Base-by-base conservation (phyloP, 306 rosid species). In the Pyrus betulifolia region DNA sequence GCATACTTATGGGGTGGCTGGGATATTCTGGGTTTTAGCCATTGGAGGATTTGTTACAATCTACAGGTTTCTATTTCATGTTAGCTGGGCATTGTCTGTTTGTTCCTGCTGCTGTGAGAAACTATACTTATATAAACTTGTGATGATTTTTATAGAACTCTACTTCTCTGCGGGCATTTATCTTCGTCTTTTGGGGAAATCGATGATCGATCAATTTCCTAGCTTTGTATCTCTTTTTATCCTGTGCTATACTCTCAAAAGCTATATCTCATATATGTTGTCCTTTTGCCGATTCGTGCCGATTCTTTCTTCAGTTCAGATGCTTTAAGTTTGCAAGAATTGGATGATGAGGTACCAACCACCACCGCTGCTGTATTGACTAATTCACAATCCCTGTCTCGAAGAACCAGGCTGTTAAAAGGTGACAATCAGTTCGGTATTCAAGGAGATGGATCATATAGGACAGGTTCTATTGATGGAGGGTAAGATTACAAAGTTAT, bases 341-440 rank as follows among this genome's bases (percentile, higher is more conserved):
- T 78, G 84, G 98, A 92, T 31, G 93, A 96, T 11, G 99, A 96
- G 49, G 83, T 93, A 49, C 94, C 94, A 60, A 96, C 93, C 81
- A 87, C 96, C 83, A 88, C 95, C 57, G 96, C 98, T 78, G 79
- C 83, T 78, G 89, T 89, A 78, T 86, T 87, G 77, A 86, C 87
- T 81, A 87, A 82, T 84, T 88, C 97, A 31, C 99, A 91, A 75
- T 69, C 98, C 68, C 84, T 86, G 77, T 96, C 99, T 84, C 92
- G 99, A 83, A 96, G 99, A 89, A 96, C 98, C 45, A 91, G 93
- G 84, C 84, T 68, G 75, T 74, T 91, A 72, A 92, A 90, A 83
- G 99, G 96, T 70, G 98, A 92, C 85, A 88, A 30, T 85, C 96
- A 88, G 74, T 72, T 74, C 77, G 78, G 87, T 74, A 71, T 72